Conservation (phyloP, 805 yeast species). For the Wickerhamiella sorbophila region DNA sequence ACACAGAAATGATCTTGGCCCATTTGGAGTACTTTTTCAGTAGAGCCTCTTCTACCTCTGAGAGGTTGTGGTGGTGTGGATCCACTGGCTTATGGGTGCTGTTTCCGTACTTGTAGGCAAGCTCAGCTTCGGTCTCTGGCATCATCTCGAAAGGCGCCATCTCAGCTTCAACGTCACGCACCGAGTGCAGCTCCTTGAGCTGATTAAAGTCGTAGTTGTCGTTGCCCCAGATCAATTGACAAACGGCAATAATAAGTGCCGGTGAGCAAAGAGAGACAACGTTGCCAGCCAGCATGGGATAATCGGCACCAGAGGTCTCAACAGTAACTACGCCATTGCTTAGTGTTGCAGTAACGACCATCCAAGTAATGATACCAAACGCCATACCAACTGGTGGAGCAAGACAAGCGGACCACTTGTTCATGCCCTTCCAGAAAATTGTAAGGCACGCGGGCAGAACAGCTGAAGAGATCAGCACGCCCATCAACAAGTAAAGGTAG, state of each 20-base stretch:
- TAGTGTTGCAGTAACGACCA: slow-evolving; percentile 27
- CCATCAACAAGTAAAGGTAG: slow-evolving; percentile 76
- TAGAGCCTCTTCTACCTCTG: slow-evolving; percentile 33
- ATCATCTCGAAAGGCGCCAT: slow-evolving; percentile 3
- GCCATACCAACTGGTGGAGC: slow-evolving; percentile 72
- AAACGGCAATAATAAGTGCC: slow-evolving; percentile 44
- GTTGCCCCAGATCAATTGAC: slow-evolving; percentile 49
- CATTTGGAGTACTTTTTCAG: slow-evolving; percentile 44
- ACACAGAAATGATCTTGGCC: slow-evolving; percentile 46
- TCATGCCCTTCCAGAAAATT: slow-evolving; percentile 50
- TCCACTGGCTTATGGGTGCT: not conserved
- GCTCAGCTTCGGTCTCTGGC: slow-evolving; percentile 9
- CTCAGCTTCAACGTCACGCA: slow-evolving; percentile 28
- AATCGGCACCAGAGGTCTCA: slow-evolving; percentile 50
- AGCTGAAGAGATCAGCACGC: slow-evolving; percentile 75
- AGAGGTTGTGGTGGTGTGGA: slow-evolving; percentile 10
- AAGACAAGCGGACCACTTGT: slow-evolving; percentile 48
- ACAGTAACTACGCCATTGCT: slow-evolving; percentile 38
- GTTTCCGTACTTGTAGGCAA: not conserved
- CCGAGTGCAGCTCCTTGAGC: slow-evolving; percentile 46
- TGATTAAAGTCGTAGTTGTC: slow-evolving; percentile 63
- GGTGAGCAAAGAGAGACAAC: slow-evolving; percentile 72
- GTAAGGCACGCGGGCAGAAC: slow-evolving; percentile 67
- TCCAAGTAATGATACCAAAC: slow-evolving; percentile 60
- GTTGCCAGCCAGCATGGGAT: slow-evolving; percentile 83